These are phyloP conservation scores for Coprinellus aureogranulatus DNA, from an alignment of 768 basidiomycete species.

Conservation along the genomic window DNA sequence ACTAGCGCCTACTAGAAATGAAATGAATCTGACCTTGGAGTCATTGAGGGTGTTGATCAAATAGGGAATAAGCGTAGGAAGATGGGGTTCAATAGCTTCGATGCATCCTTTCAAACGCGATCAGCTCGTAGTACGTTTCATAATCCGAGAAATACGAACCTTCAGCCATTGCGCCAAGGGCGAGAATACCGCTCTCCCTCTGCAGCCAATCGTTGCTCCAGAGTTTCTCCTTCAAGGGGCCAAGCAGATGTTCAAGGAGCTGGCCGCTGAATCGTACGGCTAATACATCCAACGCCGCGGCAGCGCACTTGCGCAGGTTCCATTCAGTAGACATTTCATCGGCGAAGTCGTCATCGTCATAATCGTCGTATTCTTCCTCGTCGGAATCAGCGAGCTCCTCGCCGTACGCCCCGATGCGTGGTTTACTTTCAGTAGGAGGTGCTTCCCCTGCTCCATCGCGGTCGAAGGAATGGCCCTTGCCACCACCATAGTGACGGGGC, in stretches of 20 bases:
- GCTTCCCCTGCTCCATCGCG: slow-evolving; percentile 53
- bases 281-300: slow-evolving; percentile 94
- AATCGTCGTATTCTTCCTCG: slow-evolving; percentile 84
- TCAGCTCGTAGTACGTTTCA: slow-evolving; percentile 7
- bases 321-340: slow-evolving; percentile 98
- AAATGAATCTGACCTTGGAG: slow-evolving; percentile 63
- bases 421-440: slow-evolving; percentile 32
- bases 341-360: slow-evolving; percentile 88
- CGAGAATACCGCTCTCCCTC: slow-evolving; percentile 92
- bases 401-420: slow-evolving; percentile 64
- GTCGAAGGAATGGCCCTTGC: slow-evolving; percentile 82
- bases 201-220: slow-evolving; percentile 94
- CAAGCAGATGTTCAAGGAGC: slow-evolving; percentile 81
- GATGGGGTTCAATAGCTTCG: slow-evolving; percentile 90
- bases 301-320: slow-evolving; percentile 98
- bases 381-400: slow-evolving; percentile 82
- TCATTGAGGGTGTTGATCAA: slow-evolving; percentile 88
- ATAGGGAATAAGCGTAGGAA: slow-evolving; percentile 91
- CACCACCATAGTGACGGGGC: slow-evolving; percentile 86
- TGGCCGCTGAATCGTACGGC: slow-evolving; percentile 92
- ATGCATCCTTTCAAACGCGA: slow-evolving; percentile 72
- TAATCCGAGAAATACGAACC: slow-evolving; percentile 47
- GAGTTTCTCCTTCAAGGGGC: slow-evolving; percentile 87
- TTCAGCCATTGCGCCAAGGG: slow-evolving; percentile 97
- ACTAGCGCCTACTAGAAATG: slow-evolving; percentile 1